Conservation (phyloP, 106 monocot species). For the Dendrobium officinale region DNA sequence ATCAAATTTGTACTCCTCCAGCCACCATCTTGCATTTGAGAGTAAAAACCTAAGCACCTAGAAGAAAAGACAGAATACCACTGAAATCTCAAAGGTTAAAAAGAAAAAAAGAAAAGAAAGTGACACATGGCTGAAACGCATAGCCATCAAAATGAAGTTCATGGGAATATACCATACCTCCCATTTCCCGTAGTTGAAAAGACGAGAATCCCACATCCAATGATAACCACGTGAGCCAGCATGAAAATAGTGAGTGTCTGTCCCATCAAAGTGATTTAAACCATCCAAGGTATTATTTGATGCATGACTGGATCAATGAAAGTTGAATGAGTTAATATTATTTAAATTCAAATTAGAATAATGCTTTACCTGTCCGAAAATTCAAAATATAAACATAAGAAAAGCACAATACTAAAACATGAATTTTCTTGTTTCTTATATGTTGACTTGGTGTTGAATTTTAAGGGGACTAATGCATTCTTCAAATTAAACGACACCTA, state of each 20-base stretch:
- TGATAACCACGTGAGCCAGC: slow-evolving; percentile 80
- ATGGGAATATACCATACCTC: slow-evolving; percentile 39
- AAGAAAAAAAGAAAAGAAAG: neutral
- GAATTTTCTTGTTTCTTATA: no score
- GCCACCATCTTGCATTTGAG: slow-evolving; percentile 99
- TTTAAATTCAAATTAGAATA: no score
- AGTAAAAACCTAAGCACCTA: slow-evolving; percentile 90
- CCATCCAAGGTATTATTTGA: slow-evolving; percentile 97
- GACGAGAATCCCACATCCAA: slow-evolving; percentile 99
- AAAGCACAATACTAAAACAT: neutral
- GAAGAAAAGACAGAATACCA: neutral
- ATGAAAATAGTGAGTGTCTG: slow-evolving; percentile 92
- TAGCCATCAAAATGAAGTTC: neutral
- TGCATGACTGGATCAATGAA: slow-evolving; percentile 59
- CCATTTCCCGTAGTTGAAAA: slow-evolving; percentile 97
- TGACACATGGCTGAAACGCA: neutral
- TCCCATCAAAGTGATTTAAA: slow-evolving; percentile 95
- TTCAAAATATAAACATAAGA: no score
- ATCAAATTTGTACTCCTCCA: slow-evolving; percentile 99
- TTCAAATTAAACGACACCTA: no score
- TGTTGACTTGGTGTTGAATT: no score
- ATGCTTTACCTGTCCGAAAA: no score
- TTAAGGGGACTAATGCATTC: no score
- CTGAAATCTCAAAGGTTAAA: neutral
- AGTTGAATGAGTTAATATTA: neutral